Base-by-base conservation (phyloP, 2,329 filamentous ascomycete species). In the Talaromyces sp. region DNA sequence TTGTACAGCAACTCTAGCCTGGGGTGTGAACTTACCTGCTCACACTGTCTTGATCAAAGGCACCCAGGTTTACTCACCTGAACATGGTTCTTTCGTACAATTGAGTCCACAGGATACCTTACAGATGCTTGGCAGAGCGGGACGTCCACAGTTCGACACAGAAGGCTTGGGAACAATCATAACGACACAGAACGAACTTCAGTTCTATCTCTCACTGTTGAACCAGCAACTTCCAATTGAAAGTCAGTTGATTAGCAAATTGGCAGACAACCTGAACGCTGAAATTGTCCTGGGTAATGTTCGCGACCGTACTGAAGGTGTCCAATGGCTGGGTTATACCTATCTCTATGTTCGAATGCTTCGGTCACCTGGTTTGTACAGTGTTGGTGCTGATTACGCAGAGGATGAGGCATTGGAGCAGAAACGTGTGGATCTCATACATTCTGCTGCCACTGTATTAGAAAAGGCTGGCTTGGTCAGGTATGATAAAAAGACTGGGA, bases 11-110 rank as follows among this genome's bases (percentile, higher is more conserved):
- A 99, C 95, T n/a, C 83, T 99, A 62, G 95, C 95, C 27, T 99
- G 95, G 95, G 95, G 95, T 87, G 95, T 99, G 75, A 99, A 99
- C 78, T 81, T 99, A 74, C 95, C 95, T 4, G 95, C 95, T 2
- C 95, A 99, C 74, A 98, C 95, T 0, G 95, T 99, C 73, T 94
- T 99, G 74, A 99, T 99, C 82, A 99, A 99, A 80, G 95, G 95
- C 63, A 99, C 95, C 0, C 93, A 97, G 74, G 90, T 99, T 22
- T 99, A 99, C 80, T 98, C 95, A 0, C 95, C 95, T 0, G 95
- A 99, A 76, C 98, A 97, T 82, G 95, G 95, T 82, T 95, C 91
- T 77, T 99, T 95, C 94, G 93, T 99, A 22, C 96, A 99, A 76
- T 81, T 99, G 62, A 97, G 93, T 73, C 95, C 95, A 13, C 95